Evolutionary conservation across 2,329 filamentous ascomycete species (phyloP).

Genomic region (Aspergillus ibericus): DNA sequence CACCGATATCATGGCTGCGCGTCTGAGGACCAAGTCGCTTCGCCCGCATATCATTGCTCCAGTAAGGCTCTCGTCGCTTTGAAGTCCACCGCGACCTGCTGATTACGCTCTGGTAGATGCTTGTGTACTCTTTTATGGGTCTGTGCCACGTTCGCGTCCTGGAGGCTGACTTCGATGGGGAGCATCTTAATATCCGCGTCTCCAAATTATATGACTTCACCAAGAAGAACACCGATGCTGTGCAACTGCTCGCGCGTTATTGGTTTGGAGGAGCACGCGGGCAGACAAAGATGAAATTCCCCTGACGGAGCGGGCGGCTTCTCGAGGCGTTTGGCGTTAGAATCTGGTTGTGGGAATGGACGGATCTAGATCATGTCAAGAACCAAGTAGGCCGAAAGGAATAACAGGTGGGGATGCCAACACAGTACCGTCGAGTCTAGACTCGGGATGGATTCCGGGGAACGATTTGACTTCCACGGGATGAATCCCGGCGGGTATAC

Average conservation of each 20-base stretch:
- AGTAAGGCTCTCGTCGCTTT: background rate
- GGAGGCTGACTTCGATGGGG: conserved; percentile 9
- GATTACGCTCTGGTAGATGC: background rate
- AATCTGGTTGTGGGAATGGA: too few relatives aligned
- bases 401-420: too few relatives aligned
- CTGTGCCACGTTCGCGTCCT: conserved; percentile 7
- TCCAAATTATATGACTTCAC: conserved; percentile 11
- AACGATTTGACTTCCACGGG: too few relatives aligned
- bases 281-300: background rate
- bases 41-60: conserved; percentile 11
- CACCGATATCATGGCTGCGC: conserved; percentile 6
- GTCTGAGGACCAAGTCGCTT: conserved; percentile 7
- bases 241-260: conserved; percentile 6
- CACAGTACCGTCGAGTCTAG: too few relatives aligned
- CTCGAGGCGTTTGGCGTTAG: too few relatives aligned
- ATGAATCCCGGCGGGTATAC: too few relatives aligned
- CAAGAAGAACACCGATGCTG: background rate
- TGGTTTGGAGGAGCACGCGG: conserved; percentile 11
- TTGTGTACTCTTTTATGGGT: conserved; percentile 12
- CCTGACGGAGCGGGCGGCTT: too few relatives aligned
- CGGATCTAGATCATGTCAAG: too few relatives aligned
- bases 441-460: too few relatives aligned
- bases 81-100: background rate
- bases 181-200: conserved; percentile 2
- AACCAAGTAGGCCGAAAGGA: too few relatives aligned